Evolutionary conservation across 768 basidiomycete species (phyloP).

Genomic region (Cubamyces lactineus): DNA sequence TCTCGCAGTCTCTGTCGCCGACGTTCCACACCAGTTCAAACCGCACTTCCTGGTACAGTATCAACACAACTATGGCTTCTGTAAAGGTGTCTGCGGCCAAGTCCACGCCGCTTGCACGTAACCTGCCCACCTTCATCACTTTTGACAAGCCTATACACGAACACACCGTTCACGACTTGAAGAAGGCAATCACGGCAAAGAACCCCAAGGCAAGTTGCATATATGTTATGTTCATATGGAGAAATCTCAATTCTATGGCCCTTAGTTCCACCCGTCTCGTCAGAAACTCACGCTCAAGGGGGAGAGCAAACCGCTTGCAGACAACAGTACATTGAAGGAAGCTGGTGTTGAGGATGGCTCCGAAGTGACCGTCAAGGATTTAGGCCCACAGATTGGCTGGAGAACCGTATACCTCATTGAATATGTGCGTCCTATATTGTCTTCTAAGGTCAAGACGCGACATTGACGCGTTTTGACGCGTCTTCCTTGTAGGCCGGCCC

Average conservation of each 20-base stretch:
- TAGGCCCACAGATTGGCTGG: slow-evolving; percentile 91
- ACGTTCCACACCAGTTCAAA: no score
- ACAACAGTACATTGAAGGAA: slow-evolving; percentile 61
- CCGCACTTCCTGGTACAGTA: no score
- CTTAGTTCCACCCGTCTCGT: slow-evolving; percentile 70
- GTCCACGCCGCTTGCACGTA: slow-evolving; percentile 51
- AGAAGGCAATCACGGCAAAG: slow-evolving; percentile 59
- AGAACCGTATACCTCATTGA: slow-evolving; percentile 87
- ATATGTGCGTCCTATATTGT: slow-evolving; percentile 68
- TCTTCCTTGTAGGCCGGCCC: slow-evolving; percentile 68
- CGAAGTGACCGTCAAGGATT: slow-evolving; percentile 82
- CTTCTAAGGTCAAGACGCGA: background rate
- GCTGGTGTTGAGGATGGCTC: slow-evolving; percentile 61
- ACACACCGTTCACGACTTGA: slow-evolving; percentile 70
- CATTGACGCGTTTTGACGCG: background rate
- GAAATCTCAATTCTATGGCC: background rate
- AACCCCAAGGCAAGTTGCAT: slow-evolving; percentile 49
- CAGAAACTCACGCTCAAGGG: slow-evolving; percentile 74
- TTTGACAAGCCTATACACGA: slow-evolving; percentile 48
- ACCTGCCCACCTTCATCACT: slow-evolving; percentile 55
- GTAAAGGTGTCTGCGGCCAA: slow-evolving; percentile 57
- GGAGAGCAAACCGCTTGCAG: slow-evolving; percentile 61
- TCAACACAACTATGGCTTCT: slow-evolving; percentile 45
- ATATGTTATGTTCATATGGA: no score
- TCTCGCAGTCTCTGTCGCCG: no score